Evolutionary conservation across 257 asterid genomes (phyloP), one percentile per base, ranked within the genome.

Genomic region (Henckelia pumila): DNA sequence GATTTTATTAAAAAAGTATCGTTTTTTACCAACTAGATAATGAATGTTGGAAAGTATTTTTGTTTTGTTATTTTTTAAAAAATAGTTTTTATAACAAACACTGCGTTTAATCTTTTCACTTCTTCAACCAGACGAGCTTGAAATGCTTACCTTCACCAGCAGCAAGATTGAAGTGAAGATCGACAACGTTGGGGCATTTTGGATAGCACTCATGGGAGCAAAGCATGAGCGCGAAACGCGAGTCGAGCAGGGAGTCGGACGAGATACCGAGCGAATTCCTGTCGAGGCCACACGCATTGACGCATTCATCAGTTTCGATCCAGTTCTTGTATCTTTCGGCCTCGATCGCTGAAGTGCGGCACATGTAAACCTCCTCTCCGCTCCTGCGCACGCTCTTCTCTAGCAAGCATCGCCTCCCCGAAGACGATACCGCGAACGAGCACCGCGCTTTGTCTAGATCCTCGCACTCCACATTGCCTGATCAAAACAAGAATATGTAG

Each of bases 81-180:
- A n/a, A n/a, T n/a, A n/a, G n/a, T n/a, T n/a, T n/a, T n/a, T n/a
- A n/a, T n/a, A n/a, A n/a, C n/a, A n/a, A n/a, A n/a, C n/a, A n/a
- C n/a, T n/a, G n/a, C n/a, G n/a, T n/a, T n/a, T n/a, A n/a, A n/a
- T n/a, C n/a, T n/a, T n/a, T n/a, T n/a, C n/a, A n/a, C n/a, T n/a
- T n/a, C n/a, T n/a, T n/a, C n/a, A n/a, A n/a, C n/a, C n/a, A n/a
- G n/a, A n/a, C n/a, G n/a, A n/a, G n/a, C n/a, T 25, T 25, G 4
- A n/a, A 8, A 28, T 7, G 37, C 4, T 13, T 73, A 85, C 92
- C 93, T 88, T 88, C 95, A 2, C 89, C 92, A 3, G 90, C 92
- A 17, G 96, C 97, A 28, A 88, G 96, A 70, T 81, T 88, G 91
- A 88, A 88, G 83, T 84, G 88, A 67, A 88, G 91, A 62, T 91